These are phyloP conservation scores for Yarrowia bubula DNA, from an alignment of 805 yeast species.

Conservation along the genomic window DNA sequence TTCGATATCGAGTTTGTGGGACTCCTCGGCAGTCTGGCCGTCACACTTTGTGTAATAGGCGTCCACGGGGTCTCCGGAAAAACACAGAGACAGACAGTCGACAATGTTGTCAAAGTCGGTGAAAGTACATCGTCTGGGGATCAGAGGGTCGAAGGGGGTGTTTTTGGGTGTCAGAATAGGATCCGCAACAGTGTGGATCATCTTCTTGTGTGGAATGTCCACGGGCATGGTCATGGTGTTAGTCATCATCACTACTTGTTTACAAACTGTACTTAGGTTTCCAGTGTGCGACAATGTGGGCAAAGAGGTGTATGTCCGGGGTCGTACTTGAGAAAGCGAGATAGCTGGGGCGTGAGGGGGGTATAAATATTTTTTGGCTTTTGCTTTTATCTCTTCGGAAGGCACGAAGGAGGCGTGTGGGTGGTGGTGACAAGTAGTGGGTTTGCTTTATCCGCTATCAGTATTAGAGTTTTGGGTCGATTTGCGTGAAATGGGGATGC, in stretches of 20 bases:
- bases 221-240: constrained; percentile 10
- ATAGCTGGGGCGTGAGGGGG: neutral
- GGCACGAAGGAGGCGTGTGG: constrained; percentile 22
- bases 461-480: neutral
- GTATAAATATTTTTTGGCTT: neutral
- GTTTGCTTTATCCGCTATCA: neutral
- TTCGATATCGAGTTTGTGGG: constrained; percentile 47
- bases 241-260: constrained; percentile 17
- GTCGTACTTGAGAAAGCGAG: neutral
- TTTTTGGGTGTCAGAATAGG: neutral
- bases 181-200: neutral
- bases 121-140: constrained; percentile 1
- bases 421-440: neutral
- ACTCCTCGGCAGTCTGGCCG: constrained; percentile 41
- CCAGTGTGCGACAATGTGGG: constrained; percentile 24
- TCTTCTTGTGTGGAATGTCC: neutral
- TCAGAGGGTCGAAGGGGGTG: neutral
- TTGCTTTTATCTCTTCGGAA: constrained; percentile 10
- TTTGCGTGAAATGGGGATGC: too few relatives aligned
- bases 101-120: constrained; percentile 8
- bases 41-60: constrained; percentile 33
- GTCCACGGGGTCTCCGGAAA: constrained; percentile 20
- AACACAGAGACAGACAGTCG: constrained; percentile 15
- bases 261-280: constrained; percentile 19
- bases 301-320: constrained; percentile 17